These are phyloP conservation scores for Hylodesmum podocarpum DNA, from an alignment of 306 rosid genomes.

Conservation along the genomic window DNA sequence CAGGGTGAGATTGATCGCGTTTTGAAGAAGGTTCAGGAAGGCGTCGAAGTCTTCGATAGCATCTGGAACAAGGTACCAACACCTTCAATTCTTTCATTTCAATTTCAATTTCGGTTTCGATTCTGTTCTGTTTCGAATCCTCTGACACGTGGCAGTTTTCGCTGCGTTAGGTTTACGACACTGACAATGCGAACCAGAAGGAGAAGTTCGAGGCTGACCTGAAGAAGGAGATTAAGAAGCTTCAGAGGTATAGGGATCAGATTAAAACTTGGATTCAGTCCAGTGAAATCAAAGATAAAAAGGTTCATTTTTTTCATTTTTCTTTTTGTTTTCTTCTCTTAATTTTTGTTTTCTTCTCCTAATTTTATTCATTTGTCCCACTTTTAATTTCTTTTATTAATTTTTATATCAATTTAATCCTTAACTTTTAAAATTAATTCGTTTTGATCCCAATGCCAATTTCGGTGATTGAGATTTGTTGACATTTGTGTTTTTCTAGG, in stretches of 20 bases:
- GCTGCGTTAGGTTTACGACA: slow-evolving; percentile 63
- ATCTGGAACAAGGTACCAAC: slow-evolving; percentile 78
- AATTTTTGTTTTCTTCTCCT: background rate
- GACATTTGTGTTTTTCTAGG: too few species aligned
- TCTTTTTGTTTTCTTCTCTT: background rate
- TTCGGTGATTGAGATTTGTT: too few species aligned
- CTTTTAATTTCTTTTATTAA: too few species aligned
- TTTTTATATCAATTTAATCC: too few species aligned
- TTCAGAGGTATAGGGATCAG: slow-evolving; percentile 85
- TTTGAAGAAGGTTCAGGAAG: slow-evolving; percentile 89
- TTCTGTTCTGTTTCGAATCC: background rate
- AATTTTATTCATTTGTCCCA: too few species aligned
- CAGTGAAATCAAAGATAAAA: slow-evolving; percentile 87
- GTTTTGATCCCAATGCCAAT: too few species aligned
- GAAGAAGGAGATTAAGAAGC: slow-evolving; percentile 91
- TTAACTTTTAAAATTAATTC: too few species aligned
- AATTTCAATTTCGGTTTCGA: background rate
- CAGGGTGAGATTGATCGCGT: slow-evolving; percentile 94
- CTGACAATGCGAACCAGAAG: slow-evolving; percentile 90
- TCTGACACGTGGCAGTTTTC: background rate
- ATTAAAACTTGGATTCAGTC: slow-evolving; percentile 94
- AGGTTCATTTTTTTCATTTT: slow-evolving; percentile 40
- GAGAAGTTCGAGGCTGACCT: slow-evolving; percentile 92
- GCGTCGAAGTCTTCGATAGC: slow-evolving; percentile 80
- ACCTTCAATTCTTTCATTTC: background rate